These are phyloP conservation scores for Fusarium heterosporum DNA, from an alignment of 2,329 filamentous ascomycete genomes.

Conservation along the genomic window DNA sequence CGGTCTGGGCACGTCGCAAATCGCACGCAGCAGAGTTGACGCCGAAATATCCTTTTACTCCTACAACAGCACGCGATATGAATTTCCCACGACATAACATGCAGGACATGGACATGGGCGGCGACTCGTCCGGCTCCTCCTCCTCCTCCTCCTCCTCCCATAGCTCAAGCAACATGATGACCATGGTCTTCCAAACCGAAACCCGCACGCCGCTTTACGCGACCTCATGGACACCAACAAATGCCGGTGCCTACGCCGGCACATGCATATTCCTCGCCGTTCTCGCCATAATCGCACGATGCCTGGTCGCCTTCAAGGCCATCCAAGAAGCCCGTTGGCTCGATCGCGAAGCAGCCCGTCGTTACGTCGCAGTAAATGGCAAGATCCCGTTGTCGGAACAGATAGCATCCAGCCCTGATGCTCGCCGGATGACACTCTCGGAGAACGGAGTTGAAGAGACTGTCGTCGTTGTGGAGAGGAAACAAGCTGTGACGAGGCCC, in stretches of 20 bases:
- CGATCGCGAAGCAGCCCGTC: conserved; percentile 76
- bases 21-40: background rate
- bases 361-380: conserved; percentile 80
- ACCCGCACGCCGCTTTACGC: conserved; percentile 67
- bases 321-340: conserved; percentile 73
- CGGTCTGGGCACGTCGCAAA: background rate
- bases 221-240: conserved; percentile 77
- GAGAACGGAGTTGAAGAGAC: conserved; percentile 85
- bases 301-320: conserved; percentile 77
- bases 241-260: conserved; percentile 79
- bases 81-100: conserved; percentile 44
- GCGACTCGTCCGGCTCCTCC: conserved; percentile 24
- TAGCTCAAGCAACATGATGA: conserved; percentile 52
- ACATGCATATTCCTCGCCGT: conserved; percentile 92
- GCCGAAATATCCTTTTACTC: background rate
- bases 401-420: conserved; percentile 68
- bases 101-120: conserved; percentile 41
- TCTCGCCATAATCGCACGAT: conserved; percentile 76
- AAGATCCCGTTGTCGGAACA: conserved; percentile 69
- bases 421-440: conserved; percentile 72
- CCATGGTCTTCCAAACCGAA: conserved; percentile 70
- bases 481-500: conserved; percentile 66
- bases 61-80: conserved; percentile 22
- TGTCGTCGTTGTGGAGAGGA: conserved; percentile 77
- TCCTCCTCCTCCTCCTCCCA: conserved; percentile 34